Base-by-base conservation (phyloP, 164 flowering plant species). In the Liriodendron chinense region DNA sequence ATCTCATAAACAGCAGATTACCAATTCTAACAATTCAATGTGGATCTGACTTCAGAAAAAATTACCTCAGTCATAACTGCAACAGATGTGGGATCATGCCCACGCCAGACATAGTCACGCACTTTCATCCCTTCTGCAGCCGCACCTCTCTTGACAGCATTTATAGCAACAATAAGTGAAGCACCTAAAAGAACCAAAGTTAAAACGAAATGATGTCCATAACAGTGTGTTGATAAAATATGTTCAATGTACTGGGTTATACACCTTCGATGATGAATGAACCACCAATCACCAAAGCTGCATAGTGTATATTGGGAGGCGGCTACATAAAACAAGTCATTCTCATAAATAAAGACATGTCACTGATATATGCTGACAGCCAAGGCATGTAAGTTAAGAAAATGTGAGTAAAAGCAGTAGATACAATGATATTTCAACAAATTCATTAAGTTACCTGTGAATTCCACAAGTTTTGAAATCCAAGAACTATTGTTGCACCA, bases 1-100 rank as follows among this genome's bases (percentile, higher is more conserved):
- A 34, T 34, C 43, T 34, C 5, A 34, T 34, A 34, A 34, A 57
- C 62, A 57, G 62, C 62, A 57, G 18, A 57, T 20, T 57, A 20
- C n/a, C 62, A 20, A 20, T 63, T n/a, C 62, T 13, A 63, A 25
- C 50, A 62, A 67, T 43, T 70, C 53, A 20, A 49, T 28, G 34
- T 43, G 47, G 16, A 74, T 18, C 57, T 24, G 43, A 49, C 65
- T 3, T 34, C 43, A 34, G 43, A 34, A 34, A 34, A 34, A 34
- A 34, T 76, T 75, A 92, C 99, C 98, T 96, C 99, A 49, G 99
- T 94, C 99, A 96, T 96, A 74, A 96, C 99, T 50, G 99, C 99
- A 83, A 96, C 99, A 63, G 99, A 83, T 64, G 99, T 96, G 34
- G 99, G 99, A 84, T 96, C 99, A 86, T 96, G 99, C 75, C 99